Conservation (phyloP, 192 early-diverging fungal species). For the Podila verticillata region DNA sequence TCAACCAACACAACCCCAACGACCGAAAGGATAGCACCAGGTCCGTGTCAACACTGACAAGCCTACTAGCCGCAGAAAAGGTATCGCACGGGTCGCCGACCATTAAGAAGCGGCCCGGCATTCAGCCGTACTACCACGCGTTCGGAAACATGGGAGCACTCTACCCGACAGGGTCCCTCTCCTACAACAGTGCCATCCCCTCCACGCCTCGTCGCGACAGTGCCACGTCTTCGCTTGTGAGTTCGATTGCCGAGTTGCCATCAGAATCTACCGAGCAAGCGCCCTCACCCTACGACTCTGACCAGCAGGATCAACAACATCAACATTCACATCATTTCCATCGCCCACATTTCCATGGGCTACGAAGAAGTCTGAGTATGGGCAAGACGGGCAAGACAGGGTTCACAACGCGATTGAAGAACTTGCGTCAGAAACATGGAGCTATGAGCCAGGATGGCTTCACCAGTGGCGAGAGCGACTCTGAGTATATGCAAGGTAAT, state of each 20-base stretch:
- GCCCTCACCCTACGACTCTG: too few relatives aligned
- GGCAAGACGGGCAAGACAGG: constrained; percentile 18
- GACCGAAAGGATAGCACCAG: neutral
- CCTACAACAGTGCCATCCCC: neutral
- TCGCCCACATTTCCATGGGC: neutral
- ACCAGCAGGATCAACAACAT: neutral
- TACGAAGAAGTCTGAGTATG: constrained; percentile 11
- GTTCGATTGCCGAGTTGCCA: neutral
- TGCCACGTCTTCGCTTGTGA: neutral
- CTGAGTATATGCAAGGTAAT: neutral
- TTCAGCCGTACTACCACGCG: constrained; percentile 7
- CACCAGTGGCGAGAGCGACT: constrained; percentile 27
- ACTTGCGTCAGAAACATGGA: constrained; percentile 6
- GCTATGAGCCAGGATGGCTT: neutral
- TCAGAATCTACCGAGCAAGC: too few relatives aligned
- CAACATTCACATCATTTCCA: constrained; percentile 1
- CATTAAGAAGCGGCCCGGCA: neutral
- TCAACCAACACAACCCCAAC: neutral
- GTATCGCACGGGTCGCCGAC: neutral
- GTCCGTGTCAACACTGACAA: neutral
- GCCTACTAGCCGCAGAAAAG: neutral
- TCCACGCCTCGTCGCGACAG: too few relatives aligned
- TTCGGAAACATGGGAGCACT: constrained; percentile 15
- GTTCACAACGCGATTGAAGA: constrained; percentile 11
- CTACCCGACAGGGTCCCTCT: constrained; percentile 5